Conservation (phyloP, 2,329 filamentous ascomycete species). For the Ceratocystis variospora region DNA sequence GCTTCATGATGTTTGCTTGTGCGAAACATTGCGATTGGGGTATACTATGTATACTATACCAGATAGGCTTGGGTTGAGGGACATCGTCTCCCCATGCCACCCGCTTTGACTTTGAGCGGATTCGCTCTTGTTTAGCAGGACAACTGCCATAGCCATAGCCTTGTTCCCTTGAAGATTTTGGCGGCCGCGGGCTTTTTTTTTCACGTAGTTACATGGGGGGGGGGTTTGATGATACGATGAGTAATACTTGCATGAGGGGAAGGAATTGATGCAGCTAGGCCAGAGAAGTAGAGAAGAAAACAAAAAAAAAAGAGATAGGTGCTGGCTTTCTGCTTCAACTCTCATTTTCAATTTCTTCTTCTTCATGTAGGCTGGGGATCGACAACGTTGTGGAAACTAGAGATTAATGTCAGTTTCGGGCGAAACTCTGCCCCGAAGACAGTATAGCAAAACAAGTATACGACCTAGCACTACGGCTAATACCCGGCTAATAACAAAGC, state of each 20-base stretch:
- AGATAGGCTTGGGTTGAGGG: neutral
- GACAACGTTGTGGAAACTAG: too few species aligned
- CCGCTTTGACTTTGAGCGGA: neutral
- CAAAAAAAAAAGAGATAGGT: too few species aligned
- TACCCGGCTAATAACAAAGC: neutral
- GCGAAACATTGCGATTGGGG: neutral
- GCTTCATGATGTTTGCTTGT: neutral
- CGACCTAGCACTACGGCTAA: neutral
- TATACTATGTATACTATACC: neutral
- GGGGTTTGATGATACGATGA: neutral
- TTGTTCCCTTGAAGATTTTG: slow-evolving; percentile 3
- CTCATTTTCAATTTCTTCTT: too few species aligned
- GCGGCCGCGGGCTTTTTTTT: neutral
- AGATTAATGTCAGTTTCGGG: neutral
- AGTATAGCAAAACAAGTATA: neutral
- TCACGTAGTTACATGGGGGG: neutral
- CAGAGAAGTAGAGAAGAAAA: too few species aligned
- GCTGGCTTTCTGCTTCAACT: too few species aligned
- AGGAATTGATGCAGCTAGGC: neutral
- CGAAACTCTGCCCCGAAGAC: neutral
- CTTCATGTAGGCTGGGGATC: too few species aligned
- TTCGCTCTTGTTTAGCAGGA: neutral
- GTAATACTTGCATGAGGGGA: too few species aligned
- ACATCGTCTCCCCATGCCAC: neutral
- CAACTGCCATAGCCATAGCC: slow-evolving; percentile 5